Evolutionary conservation across 306 rosid species (phyloP), one percentile per base, ranked within the genome.

Genomic region (Urtica urens): DNA sequence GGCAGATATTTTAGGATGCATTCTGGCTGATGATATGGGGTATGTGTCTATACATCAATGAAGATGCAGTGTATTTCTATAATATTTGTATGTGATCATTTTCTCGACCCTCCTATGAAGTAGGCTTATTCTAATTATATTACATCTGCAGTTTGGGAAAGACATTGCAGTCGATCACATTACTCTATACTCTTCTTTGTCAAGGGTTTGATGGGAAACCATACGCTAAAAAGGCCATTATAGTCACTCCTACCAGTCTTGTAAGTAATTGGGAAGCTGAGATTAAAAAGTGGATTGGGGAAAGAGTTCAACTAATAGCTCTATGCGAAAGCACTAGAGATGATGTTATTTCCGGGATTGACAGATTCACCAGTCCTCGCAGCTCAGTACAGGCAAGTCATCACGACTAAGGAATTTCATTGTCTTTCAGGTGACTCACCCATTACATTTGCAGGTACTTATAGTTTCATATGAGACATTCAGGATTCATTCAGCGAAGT

Each of bases 1-100:
- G 5, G 74, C 78, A 13, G 62, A 83, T 55, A 70, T 83, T 67
- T 40, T 63, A 52, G 97, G 97, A 65, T 90, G 97, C 77, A 90
- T 90, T 62, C 86, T 90, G 63, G 97, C 95, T 33, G 97, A 88
- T 75, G 97, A 88, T 57, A 88, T 88, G 97, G 97, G 95, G 93
- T 81, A 62, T 38, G 46, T 64, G 33, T 44, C 49, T 57, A 55
- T 56, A 46, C 34, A 34, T 46, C 39, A 23, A 15, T 13, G 27
- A 53, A 23, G n/a, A 18, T 35, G 34, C 35, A 31, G 12, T 57
- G 24, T 28, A 10, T 45, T 29, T 17, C 17, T 23, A 8, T 23
- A 33, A 39, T 17, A 13, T 21, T 40, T 5, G 7, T 25, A 49
- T 52, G 22, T 33, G 10, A 26, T 21, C 8, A 15, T 45, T 13